Evolutionary conservation across 805 yeast genomes (phyloP), one percentile per base, ranked within the genome.

Genomic region (Suhomyces sp.): DNA sequence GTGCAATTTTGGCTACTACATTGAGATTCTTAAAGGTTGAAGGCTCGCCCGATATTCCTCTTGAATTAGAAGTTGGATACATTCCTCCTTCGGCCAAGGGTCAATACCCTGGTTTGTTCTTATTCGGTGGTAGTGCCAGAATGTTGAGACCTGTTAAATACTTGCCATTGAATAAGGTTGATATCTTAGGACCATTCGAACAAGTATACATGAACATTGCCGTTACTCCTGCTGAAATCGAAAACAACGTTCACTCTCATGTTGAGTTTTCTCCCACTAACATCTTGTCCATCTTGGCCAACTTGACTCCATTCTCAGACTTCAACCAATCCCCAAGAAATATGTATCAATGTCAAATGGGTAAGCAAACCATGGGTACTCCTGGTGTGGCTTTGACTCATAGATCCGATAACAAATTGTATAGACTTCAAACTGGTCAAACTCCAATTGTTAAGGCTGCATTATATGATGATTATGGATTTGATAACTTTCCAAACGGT

Each of bases 281-380:
- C 63, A 88, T 93, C 33, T 70, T 93, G 50, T 88, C 97, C 15
- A 91, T 93, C 48, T 73, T 93, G 61, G 98, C 98, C 46, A 93
- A 93, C 65, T 74, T 93, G 71, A 93, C 98, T 2, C 98, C 98
- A 48, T 93, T 88, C 61, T 90, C 98, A 2, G 98, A 93, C 63
- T 93, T 93, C 72, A 93, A 93, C 65, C 98, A 93, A 72, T 90
- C 97, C 18, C 98, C 98, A 55, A 85, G 98, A 79, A 93, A 93
- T 63, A 93, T 93, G 98, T 93, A 93, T 63, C 98, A 93, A 71
- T 93, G 98, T 69, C 98, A 93, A 75, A 93, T 93, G 98, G 98
- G 97, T 79, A 93, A 93, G 70, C 98, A 93, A 72, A 91, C 98
- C 14, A 93, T 93, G 98, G 98, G 98, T 65, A 93, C 98, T 4